Conservation (phyloP, 2,329 filamentous ascomycete genomes). For the Penicillium sp. region DNA sequence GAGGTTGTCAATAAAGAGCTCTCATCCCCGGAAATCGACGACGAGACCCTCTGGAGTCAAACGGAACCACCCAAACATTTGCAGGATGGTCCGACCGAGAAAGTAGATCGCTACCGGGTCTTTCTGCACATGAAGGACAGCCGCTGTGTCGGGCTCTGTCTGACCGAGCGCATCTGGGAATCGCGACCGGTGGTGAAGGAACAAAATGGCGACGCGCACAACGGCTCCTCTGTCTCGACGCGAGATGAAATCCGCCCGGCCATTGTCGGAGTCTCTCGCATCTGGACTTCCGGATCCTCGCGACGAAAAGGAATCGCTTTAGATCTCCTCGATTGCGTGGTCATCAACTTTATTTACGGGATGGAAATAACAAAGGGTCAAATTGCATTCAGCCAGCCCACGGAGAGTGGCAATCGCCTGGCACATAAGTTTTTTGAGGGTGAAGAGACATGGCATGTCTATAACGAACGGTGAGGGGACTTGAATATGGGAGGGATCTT, state of each 20-base stretch:
- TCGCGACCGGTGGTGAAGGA: constrained; percentile 50
- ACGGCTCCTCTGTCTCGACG: constrained; percentile 49
- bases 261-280: constrained; percentile 62
- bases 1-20: constrained; percentile 64
- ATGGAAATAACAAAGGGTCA: constrained; percentile 55
- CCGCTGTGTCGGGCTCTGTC: constrained; percentile 62
- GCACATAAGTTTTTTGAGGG: constrained; percentile 59
- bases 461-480: constrained; percentile 46
- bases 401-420: constrained; percentile 58
- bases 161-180: constrained; percentile 61
- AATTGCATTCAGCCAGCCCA: constrained; percentile 67
- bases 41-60: constrained; percentile 58
- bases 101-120: constrained; percentile 56
- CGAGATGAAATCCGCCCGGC: constrained; percentile 47
- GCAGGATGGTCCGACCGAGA: constrained; percentile 35
- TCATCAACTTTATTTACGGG: constrained; percentile 56
- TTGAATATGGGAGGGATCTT: constrained; percentile 8
- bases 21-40: constrained; percentile 59
- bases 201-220: constrained; percentile 20
- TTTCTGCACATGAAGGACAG: constrained; percentile 62
- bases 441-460: constrained; percentile 60
- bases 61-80: constrained; percentile 42
- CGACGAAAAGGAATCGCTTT: constrained; percentile 59
- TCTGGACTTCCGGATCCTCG: constrained; percentile 62
- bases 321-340: constrained; percentile 57